phyloP scores from a whole-genome alignment of 116 monocot genomes.

The Posidonia oceanica region DNA sequence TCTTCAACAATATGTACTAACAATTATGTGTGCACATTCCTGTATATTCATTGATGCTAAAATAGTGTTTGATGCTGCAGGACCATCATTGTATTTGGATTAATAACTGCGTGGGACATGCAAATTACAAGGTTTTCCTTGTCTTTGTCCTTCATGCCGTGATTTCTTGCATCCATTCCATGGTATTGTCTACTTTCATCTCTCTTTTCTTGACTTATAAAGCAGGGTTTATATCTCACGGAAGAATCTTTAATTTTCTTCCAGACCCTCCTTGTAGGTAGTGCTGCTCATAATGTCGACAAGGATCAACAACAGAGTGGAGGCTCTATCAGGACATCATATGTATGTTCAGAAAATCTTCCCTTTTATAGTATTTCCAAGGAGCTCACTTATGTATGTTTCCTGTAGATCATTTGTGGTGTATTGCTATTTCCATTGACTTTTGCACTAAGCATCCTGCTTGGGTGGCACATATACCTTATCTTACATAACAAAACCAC shows the following conservation, averaged over 20 bases:
- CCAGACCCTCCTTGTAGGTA: slow-evolving; percentile 69
- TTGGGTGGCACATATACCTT: slow-evolving; percentile 87
- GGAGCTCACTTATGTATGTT: neutral
- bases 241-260: neutral
- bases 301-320: slow-evolving; percentile 44
- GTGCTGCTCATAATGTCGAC: slow-evolving; percentile 42
- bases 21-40: neutral
- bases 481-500: slow-evolving; percentile 85
- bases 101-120: slow-evolving; percentile 87
- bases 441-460: slow-evolving; percentile 65
- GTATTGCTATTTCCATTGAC: slow-evolving; percentile 68
- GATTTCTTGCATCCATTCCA: slow-evolving; percentile 57
- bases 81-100: slow-evolving; percentile 99
- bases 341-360: slow-evolving; percentile 29
- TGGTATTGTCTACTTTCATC: slow-evolving; percentile 22
- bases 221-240: neutral
- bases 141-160: slow-evolving; percentile 73
- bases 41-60: neutral
- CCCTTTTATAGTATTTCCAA: neutral
- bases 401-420: slow-evolving; percentile 72
- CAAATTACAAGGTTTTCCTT: slow-evolving; percentile 87
- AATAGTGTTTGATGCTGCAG: slow-evolving; percentile 24
- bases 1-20: too few species aligned
- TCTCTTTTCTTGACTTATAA: neutral
- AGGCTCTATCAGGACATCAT: slow-evolving; percentile 52